Base-by-base conservation (phyloP, 768 basidiomycete genomes). In the Boletus fagicola region DNA sequence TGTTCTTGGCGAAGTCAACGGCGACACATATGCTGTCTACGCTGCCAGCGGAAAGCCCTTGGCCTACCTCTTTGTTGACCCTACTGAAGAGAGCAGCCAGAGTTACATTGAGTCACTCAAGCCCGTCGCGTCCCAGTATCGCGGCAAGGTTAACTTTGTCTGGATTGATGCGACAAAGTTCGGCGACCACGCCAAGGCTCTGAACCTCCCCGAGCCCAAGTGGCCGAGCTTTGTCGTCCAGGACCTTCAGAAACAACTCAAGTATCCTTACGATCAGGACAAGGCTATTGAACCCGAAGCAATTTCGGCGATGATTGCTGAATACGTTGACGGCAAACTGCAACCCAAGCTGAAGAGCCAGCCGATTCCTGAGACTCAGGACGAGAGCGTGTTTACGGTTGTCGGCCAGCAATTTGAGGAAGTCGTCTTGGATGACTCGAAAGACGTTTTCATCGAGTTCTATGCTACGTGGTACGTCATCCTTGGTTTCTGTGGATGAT, bases 151-250 rank as follows among this genome's bases (percentile, higher is more conserved):
- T 71, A 97, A 97, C 86, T 97, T 98, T 72, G 96, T 98, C 59
- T 96, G 88, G 87, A 98, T 99, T 65, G 97, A 99, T 72, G 94
- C 93, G 24, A 76, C 88, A 76, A 94, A 94, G 73, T 99, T 94
- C 65, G 85, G 84, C 65, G 96, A 98, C 67, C 97, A 99, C 77
- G 97, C 88, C 63, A 94, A 93, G 75, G 90, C 92, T 2, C 83
- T 99, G 56, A 96, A 95, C 81, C 81, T 99, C 54, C 70, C 72
- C 28, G 91, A 93, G 67, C 74, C 85, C 65, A 88, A 88, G 65
- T 98, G 94, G 94, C 97, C 97, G 12, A 80, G 86, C 40, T 95
- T 99, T 69, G 95, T 98, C 67, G 77, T 99, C 62, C 97, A 98
- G 77, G 83, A 97, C 64, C 67, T 98, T 44, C 68, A 77, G 54